Base-by-base conservation (phyloP, 139 green algal species). In the Chlorella sp. region DNA sequence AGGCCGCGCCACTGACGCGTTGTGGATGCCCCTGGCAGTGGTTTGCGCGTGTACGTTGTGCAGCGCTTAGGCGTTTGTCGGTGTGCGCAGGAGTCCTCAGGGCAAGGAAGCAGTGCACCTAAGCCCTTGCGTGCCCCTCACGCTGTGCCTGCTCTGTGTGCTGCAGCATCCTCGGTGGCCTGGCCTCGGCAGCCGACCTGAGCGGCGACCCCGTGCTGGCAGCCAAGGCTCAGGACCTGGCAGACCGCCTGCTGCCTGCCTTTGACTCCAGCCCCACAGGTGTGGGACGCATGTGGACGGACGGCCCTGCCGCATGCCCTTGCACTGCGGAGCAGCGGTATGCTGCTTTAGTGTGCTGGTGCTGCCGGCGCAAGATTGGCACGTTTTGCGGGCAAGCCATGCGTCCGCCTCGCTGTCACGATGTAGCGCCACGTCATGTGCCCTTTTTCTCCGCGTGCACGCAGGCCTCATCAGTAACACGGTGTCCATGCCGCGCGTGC, bases 111-210 rank as follows among this genome's bases (percentile, higher is more conserved):
- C 48, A 5, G 7, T 57, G 48, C 48, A 57, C 48, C 48, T 57
- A 57, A 57, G 48, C 48, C 48, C 48, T 57, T 5, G 7, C 9
- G 5, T 9, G 5, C 7, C 64, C 64, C 64, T 28, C 24, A 9
- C 22, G 64, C 64, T 71, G 64, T 28, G 22, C 64, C 64, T 71
- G 21, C 64, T 28, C 11, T 28, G 30, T 14, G 64, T 28, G 30
- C 28, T 7, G 80, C 80, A 85, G 84, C 66, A 78, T 90, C 42
- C 78, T 92, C 16, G 91, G 91, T 26, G 91, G 96, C 34, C 88
- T 98, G 40, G 26, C 97, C 34, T 88, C 91, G 3, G 94, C 94
- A 5, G 90, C 95, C 89, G 94, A 98, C 88, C 91, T 98, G 16
- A 93, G 90, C 28, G 91, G 92, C 24, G 95, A 97, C 57, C 28